phyloP scores from a whole-genome alignment of 106 monocot genomes.

The Posidonia australis region DNA sequence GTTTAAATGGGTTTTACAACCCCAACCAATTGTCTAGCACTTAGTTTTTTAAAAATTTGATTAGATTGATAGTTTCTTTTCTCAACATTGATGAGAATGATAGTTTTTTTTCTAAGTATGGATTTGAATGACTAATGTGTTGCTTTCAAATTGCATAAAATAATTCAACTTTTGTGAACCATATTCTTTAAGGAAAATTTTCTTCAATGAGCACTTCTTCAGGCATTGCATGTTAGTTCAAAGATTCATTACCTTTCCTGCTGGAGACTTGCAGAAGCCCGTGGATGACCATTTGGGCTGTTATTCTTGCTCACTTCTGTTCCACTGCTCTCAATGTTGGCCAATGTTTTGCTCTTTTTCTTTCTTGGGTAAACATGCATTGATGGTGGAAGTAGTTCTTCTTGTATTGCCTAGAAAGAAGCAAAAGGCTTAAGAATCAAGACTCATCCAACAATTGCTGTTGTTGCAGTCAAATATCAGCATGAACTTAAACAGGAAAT shows the following conservation, averaged over 20 bases:
- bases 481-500: background rate
- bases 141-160: too few species aligned
- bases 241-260: constrained; percentile 1
- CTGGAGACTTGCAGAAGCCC: constrained; percentile 3
- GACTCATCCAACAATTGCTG: too few species aligned
- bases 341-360: constrained; percentile 24
- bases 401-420: constrained; percentile 56
- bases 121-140: too few species aligned
- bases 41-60: too few species aligned
- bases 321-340: constrained; percentile 5
- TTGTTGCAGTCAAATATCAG: background rate
- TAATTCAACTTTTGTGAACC: too few species aligned
- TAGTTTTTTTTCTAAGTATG: too few species aligned
- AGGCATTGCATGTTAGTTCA: background rate
- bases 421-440: background rate
- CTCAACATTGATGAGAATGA: too few species aligned
- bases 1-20: too few species aligned
- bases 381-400: constrained; percentile 68
- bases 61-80: too few species aligned
- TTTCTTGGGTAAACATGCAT: constrained; percentile 64
- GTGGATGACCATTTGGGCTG: constrained; percentile 1
- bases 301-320: background rate
- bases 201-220: too few species aligned
- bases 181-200: too few species aligned
- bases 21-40: too few species aligned